phyloP scores from a whole-genome alignment of 352 stramenopile species.

The Phytophthora aleatoria region DNA sequence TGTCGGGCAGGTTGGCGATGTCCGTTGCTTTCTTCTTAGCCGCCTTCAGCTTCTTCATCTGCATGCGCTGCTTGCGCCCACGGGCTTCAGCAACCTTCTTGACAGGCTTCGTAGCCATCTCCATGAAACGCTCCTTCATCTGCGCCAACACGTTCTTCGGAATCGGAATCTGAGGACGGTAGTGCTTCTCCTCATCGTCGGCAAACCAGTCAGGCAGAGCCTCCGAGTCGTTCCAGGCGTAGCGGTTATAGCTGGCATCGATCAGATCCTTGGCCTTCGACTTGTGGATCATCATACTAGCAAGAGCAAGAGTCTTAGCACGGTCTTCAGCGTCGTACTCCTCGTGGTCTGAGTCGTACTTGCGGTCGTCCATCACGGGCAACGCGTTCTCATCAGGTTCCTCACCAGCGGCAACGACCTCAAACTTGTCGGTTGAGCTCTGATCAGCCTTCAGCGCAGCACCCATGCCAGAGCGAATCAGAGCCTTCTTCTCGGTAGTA shows the following conservation, averaged over 20 bases:
- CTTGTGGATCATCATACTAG: conserved; percentile 98
- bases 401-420: conserved; percentile 53
- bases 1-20: conserved; percentile 95
- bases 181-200: conserved; percentile 96
- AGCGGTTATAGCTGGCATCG: conserved; percentile 99
- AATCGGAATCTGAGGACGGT: conserved; percentile 97
- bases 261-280: conserved; percentile 98
- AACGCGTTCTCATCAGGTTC: conserved; percentile 54
- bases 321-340: conserved; percentile 98
- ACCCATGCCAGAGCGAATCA: conserved; percentile 90
- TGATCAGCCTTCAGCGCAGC: conserved; percentile 46
- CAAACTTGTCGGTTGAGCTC: conserved; percentile 36
- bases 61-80: conserved; percentile 93
- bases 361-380: conserved; percentile 84
- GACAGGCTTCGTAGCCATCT: conserved; percentile 96
- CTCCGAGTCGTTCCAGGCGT: conserved; percentile 97
- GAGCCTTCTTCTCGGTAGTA: conserved; percentile 72
- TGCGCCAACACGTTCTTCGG: conserved; percentile 96
- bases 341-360: conserved; percentile 96
- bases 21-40: conserved; percentile 98
- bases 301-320: conserved; percentile 95
- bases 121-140: conserved; percentile 97
- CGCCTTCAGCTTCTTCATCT: conserved; percentile 95
- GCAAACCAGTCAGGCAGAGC: conserved; percentile 98
- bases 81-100: conserved; percentile 99